These are phyloP conservation scores for Raphanus hybrid DNA, from an alignment of 441 rosid genomes.

Conservation along the genomic window DNA sequence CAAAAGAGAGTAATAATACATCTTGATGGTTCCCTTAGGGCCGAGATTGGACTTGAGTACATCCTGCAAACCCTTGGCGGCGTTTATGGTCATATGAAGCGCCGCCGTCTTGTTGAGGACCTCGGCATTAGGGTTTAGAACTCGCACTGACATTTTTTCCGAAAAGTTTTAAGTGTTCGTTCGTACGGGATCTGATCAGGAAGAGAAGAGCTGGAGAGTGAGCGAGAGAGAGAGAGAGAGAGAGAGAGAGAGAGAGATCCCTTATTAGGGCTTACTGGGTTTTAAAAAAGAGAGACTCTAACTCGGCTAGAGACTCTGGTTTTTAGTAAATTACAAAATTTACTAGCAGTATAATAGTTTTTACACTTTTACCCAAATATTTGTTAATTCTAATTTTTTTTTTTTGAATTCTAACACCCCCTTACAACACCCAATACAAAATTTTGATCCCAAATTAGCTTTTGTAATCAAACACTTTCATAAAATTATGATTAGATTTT, in stretches of 20 bases:
- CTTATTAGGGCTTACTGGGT: slow-evolving; percentile 38
- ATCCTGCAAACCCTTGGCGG: slow-evolving; percentile 94
- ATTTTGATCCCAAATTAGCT: no score
- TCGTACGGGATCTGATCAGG: neutral
- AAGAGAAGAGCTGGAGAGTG: slow-evolving; percentile 3
- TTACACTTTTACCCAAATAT: neutral
- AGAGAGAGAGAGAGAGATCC: neutral
- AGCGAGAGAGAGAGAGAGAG: slow-evolving; percentile 10
- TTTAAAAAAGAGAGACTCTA: neutral
- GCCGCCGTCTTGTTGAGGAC: slow-evolving; percentile 98
- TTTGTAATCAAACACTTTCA: no score
- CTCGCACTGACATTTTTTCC: slow-evolving; percentile 77
- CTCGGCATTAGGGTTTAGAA: slow-evolving; percentile 94
- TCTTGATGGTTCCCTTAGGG: slow-evolving; percentile 95
- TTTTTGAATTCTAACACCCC: no score
- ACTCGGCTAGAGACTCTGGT: neutral
- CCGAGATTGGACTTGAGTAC: slow-evolving; percentile 92
- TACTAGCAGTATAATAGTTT: neutral
- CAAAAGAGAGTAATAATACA: slow-evolving; percentile 46
- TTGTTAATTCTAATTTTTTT: no score
- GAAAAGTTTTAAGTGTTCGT: neutral
- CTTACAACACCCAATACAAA: no score
- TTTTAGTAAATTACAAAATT: neutral
- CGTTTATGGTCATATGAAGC: slow-evolving; percentile 95
- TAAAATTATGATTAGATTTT: no score